Evolutionary conservation across 768 basidiomycete genomes (phyloP), one percentile per base, ranked within the genome.

Genomic region (Phallus indusiatus): DNA sequence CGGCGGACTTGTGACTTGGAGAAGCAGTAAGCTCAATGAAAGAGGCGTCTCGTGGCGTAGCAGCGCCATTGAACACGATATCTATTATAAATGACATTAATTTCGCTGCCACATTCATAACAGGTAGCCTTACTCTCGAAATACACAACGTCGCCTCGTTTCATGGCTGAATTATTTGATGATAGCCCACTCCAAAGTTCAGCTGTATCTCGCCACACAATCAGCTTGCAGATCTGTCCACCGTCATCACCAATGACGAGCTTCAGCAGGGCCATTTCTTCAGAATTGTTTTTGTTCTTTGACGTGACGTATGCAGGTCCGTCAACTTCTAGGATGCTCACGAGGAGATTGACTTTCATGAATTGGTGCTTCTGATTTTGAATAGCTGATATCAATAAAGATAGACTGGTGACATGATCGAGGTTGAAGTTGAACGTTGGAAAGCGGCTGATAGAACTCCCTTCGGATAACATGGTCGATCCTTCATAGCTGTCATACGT

Each of bases 171-270:
- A 2, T 69, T 69, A 7, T 74, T 69, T 10, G 74, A 73, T 37
- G 69, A 60, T 1, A 75, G 77, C 21, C 75, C 75, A 28, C 84
- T 86, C 89, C 88, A 90, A 0, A 70, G 69, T 48, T 90, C 85
- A 11, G 90, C 90, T 4, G 79, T 72, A 50, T 90, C 84, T 56
- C 88, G 74, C 90, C 90, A 92, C 12, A 84, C 88, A 4, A 85
- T 86, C 17, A 91, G 68, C 70, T 84, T 88, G 65, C 81, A 81
- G 7, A 90, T 77, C 1, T 71, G 76, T 1, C 85, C 84, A 28
- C 79, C 79, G 55, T 89, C 86, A 64, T 90, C 87, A 10, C 86
- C 85, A 22, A 91, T 69, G 51, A 91, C 81, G 65, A 90, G 73
- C 65, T 82, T 86, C 28, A 91, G 69, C 47, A 91, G 67, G 0